Evolutionary conservation across 2,329 filamentous ascomycete species (phyloP).

Genomic region (Cordyceps cicadae): DNA sequence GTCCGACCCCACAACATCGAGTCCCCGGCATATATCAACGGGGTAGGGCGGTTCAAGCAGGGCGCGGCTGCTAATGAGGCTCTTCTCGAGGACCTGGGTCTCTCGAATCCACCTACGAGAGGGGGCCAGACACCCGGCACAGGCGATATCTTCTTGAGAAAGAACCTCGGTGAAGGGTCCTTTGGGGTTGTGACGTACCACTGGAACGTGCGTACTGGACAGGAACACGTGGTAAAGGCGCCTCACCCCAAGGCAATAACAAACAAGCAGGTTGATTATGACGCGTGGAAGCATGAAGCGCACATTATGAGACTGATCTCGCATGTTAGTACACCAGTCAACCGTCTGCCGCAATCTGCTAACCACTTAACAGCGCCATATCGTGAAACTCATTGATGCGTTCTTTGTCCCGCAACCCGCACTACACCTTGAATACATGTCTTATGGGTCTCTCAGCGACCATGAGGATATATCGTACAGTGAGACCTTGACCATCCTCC

Average conservation of each 20-base stretch:
- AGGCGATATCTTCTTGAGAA: not conserved
- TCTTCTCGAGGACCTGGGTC: not conserved
- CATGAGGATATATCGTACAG: slow-evolving; percentile 9
- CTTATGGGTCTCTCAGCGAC: not conserved
- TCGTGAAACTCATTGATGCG: not conserved
- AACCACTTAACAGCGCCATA: not conserved
- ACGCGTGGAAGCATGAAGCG: not conserved
- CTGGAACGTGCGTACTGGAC: not conserved
- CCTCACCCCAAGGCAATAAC: not conserved
- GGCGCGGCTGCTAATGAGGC: not conserved
- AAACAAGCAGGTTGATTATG: not conserved
- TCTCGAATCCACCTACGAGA: not conserved
- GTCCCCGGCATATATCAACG: not conserved
- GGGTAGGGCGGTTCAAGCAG: not conserved
- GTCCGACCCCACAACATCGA: not conserved
- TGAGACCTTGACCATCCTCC: slow-evolving; percentile 13
- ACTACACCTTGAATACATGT: not conserved
- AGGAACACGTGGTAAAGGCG: not conserved
- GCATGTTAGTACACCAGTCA: not conserved
- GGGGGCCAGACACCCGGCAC: not conserved
- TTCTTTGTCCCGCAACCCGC: not conserved
- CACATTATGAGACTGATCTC: not conserved
- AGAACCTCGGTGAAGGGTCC: not conserved
- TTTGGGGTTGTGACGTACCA: not conserved
- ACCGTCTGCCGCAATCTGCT: not conserved